Evolutionary conservation across 1,284 basidiomycete species (phyloP).

Genomic region (Marasmius fiardii): DNA sequence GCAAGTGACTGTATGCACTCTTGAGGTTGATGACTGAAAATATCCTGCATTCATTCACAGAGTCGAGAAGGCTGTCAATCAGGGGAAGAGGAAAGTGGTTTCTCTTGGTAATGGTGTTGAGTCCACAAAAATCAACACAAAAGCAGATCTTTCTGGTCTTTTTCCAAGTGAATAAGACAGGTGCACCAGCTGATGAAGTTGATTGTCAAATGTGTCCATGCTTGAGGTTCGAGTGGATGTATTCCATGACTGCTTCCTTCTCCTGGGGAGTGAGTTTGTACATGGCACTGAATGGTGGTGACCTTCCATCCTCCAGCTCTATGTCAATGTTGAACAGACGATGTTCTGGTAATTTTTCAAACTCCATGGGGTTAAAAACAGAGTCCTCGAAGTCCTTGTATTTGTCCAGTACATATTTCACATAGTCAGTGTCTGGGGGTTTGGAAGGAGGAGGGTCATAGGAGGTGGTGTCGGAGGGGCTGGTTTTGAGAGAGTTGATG

Average conservation of each 20-base stretch:
- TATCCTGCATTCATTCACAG: background rate
- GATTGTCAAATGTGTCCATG: constrained; percentile 17
- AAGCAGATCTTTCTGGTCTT: constrained; percentile 30
- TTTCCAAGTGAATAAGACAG: constrained; percentile 34
- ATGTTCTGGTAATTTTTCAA: constrained; percentile 5
- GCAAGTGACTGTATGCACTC: constrained; percentile 27
- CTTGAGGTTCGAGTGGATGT: constrained; percentile 20
- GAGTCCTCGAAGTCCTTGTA: constrained; percentile 1
- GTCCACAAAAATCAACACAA: constrained; percentile 29
- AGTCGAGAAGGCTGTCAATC: background rate
- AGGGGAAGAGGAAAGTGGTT: constrained; percentile 7
- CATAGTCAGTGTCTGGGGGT: background rate
- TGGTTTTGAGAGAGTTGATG: background rate
- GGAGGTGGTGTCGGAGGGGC: background rate
- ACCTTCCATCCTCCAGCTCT: constrained; percentile 7
- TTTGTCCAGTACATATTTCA: background rate
- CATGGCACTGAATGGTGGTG: constrained; percentile 8
- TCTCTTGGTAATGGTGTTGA: constrained; percentile 20
- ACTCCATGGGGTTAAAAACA: constrained; percentile 6
- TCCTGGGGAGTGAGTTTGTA: constrained; percentile 13
- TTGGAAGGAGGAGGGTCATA: background rate
- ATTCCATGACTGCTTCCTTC: constrained; percentile 15
- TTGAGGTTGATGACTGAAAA: constrained; percentile 20
- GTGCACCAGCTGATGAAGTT: constrained; percentile 20
- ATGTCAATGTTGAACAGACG: constrained; percentile 8